Base-by-base conservation (phyloP, 2,329 filamentous ascomycete genomes). In the Aspergillus sp. region DNA sequence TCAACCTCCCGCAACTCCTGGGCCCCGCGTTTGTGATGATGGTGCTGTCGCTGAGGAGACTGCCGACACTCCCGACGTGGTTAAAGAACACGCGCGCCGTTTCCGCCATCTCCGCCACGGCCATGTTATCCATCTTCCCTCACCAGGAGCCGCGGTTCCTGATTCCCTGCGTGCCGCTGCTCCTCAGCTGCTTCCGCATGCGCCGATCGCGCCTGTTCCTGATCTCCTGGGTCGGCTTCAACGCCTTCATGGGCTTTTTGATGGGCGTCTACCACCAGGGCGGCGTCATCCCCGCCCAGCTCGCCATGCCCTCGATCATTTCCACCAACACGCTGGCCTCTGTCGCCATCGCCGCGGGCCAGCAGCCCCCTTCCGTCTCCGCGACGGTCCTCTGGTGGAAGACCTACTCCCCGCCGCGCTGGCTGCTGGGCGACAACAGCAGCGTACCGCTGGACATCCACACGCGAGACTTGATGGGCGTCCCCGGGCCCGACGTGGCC, bases 1-100 rank as follows among this genome's bases (percentile, higher is more conserved):
- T 82, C 53, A 92, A 91, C 64, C 72, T 91, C 13, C 83, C 88
- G 56, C 79, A 87, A 65, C 78, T 92, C 16, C 78, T 93, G 16
- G 89, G 88, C 1, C 89, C 88, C 4, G 87, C 85, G 8, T 79
- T 82, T 33, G 65, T 82, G 24, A 76, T 89, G 17, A 66, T 75
- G 53, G 56, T 71, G 10, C 38, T 65, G 16, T 68, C 70, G 10
- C 70, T 89, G 10, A 79, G 88, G 62, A 74, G 47, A 54, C 59
- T 56, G 51, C 62, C 60, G 30, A 59, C 62, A 38, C 58, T 65
- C 42, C 61, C 65, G 7, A 54, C 59, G n/a, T 67, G 63, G 60
- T 53, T 74, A 50, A 65, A 67, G 45, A 76, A 76, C 51, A 60
- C 65, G 42, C 67, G 74, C 43, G 69, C 74, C 43, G 58, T 75